Conservation (phyloP, 108 stramenopile species). For the Aurantiochytrium sp. region DNA sequence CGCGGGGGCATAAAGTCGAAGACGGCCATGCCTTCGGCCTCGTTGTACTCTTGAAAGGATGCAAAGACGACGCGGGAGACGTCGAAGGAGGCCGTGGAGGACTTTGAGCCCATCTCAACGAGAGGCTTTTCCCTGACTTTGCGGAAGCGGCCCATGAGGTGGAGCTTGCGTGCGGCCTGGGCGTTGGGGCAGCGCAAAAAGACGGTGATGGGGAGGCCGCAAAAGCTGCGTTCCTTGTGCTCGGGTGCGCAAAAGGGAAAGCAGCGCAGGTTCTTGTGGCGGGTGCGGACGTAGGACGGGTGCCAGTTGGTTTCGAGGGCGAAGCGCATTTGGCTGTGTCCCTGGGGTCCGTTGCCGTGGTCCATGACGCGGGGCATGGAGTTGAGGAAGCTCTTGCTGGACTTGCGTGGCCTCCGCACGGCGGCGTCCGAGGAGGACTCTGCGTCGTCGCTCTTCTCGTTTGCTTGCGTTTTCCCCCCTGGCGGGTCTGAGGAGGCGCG, state of each 20-base stretch:
- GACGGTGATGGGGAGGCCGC: slow-evolving; percentile 9
- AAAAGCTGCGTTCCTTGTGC: not conserved
- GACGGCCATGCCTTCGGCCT: not conserved
- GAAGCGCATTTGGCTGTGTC: not conserved
- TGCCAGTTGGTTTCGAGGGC: not conserved
- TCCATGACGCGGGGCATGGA: not conserved
- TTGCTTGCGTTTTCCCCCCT: no score
- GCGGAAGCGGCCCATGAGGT: slow-evolving; percentile 10
- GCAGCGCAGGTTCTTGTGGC: slow-evolving; percentile 14
- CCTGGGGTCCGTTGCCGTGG: not conserved
- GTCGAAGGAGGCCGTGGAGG: not conserved
- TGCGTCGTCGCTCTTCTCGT: not conserved
- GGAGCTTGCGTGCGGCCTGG: slow-evolving; percentile 3
- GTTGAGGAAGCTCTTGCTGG: not conserved
- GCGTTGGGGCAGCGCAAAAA: not conserved
- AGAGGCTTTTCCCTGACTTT: not conserved
- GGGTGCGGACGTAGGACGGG: slow-evolving; percentile 1
- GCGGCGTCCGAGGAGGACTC: not conserved
- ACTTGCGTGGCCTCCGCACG: not conserved
- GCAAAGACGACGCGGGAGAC: not conserved
- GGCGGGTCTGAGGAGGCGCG: no score
- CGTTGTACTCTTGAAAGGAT: not conserved
- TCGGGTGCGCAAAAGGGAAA: not conserved
- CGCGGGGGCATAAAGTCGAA: slow-evolving; percentile 1
- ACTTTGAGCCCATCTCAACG: not conserved